phyloP scores from a whole-genome alignment of 768 basidiomycete genomes.

The Xanthoconium stramineum region DNA sequence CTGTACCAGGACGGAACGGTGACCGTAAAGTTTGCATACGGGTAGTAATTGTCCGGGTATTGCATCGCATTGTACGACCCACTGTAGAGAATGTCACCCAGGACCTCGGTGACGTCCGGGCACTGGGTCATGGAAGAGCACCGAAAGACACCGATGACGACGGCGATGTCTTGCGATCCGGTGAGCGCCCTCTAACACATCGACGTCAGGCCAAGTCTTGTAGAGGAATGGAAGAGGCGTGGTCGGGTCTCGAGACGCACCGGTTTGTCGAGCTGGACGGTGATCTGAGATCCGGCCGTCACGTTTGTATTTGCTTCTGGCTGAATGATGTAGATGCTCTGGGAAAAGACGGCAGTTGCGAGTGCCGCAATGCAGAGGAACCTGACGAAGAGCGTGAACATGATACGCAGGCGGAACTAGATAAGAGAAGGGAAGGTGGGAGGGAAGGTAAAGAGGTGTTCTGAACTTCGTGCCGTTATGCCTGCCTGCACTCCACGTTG shows the following conservation, averaged over 20 bases:
- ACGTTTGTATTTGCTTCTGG: slow-evolving; percentile 36
- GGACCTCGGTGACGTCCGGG: not conserved
- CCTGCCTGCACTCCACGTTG: too few species aligned
- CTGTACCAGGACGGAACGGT: not conserved
- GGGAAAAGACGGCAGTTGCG: slow-evolving; percentile 33
- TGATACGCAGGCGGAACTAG: not conserved
- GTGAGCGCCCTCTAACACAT: not conserved
- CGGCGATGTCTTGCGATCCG: not conserved
- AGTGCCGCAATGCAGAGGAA: slow-evolving; percentile 2
- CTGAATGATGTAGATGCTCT: slow-evolving; percentile 27
- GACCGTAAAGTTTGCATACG: slow-evolving; percentile 1
- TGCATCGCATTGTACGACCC: not conserved
- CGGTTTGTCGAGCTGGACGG: slow-evolving; percentile 40
- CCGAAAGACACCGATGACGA: slow-evolving; percentile 1
- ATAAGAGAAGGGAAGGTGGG: too few species aligned
- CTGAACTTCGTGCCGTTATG: too few species aligned
- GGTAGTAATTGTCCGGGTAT: not conserved
- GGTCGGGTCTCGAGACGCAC: slow-evolving; percentile 26
- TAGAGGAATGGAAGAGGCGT: not conserved
- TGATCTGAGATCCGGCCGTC: slow-evolving; percentile 33
- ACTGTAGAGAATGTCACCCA: not conserved
- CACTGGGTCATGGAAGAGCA: not conserved
- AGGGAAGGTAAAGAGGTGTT: not conserved
- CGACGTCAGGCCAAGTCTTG: slow-evolving; percentile 8
- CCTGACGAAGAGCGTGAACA: slow-evolving; percentile 1